These are phyloP conservation scores for Starmerella vaccinii DNA, from an alignment of 805 yeast genomes.

Conservation along the genomic window DNA sequence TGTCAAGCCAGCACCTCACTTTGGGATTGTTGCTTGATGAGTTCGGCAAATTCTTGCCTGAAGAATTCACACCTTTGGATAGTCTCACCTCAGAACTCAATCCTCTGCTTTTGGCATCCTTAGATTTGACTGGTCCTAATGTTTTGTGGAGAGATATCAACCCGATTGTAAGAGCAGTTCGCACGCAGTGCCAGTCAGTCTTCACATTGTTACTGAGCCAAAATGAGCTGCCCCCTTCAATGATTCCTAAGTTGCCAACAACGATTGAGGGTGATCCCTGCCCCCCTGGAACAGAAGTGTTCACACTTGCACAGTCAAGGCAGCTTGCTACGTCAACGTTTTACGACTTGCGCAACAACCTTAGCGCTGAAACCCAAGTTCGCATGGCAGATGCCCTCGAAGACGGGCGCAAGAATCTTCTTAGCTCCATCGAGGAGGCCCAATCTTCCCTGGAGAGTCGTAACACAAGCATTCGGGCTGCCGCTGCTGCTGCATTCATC, in stretches of 20 bases:
- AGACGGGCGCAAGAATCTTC: conserved; percentile 63
- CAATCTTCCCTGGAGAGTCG: conserved; percentile 37
- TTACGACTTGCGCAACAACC: conserved; percentile 48
- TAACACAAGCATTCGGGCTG: conserved; percentile 53
- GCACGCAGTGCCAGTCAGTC: conserved; percentile 79
- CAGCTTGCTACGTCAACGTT: conserved; percentile 54
- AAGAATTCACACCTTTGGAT: background rate
- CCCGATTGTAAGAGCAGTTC: conserved; percentile 71
- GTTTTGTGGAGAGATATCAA: conserved; percentile 61
- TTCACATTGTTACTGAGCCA: conserved; percentile 65
- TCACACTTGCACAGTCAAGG: conserved; percentile 68
- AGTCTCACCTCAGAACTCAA: background rate
- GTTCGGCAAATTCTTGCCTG: conserved; percentile 30
- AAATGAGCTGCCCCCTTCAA: conserved; percentile 60
- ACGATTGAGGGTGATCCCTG: conserved; percentile 89
- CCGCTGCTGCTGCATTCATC: conserved; percentile 65
- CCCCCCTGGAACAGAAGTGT: conserved; percentile 82
- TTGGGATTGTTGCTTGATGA: conserved; percentile 63
- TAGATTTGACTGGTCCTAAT: conserved; percentile 14
- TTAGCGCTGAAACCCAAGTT: conserved; percentile 63
- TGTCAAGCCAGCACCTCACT: conserved; percentile 71
- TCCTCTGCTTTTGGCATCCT: conserved; percentile 13
- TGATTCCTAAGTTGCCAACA: conserved; percentile 73
- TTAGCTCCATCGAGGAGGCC: conserved; percentile 59
- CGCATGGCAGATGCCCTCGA: conserved; percentile 61